Evolutionary conservation across 371 early-diverging fungal species (phyloP).

Genomic region (Lichtheimia hyalospora): DNA sequence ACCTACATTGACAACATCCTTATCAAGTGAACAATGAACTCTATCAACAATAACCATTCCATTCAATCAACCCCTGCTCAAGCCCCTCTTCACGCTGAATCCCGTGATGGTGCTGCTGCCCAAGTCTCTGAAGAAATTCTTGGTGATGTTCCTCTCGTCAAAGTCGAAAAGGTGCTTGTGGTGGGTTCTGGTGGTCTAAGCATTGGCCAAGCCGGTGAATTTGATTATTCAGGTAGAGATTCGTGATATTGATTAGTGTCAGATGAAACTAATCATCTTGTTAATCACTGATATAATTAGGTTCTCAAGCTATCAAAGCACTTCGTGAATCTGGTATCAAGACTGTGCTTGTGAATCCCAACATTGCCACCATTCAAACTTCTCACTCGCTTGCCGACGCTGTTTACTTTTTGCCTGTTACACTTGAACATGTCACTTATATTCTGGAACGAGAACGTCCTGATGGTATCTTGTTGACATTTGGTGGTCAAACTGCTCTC

Average conservation of each 20-base stretch:
- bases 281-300: slow-evolving; percentile 23
- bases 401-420: slow-evolving; percentile 95
- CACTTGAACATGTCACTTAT: slow-evolving; percentile 83
- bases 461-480: slow-evolving; percentile 89
- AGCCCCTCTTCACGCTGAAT: slow-evolving; percentile 3
- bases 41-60: background rate
- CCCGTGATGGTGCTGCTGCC: slow-evolving; percentile 38
- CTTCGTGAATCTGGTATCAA: slow-evolving; percentile 85
- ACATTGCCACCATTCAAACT: slow-evolving; percentile 96
- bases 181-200: slow-evolving; percentile 91
- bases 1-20: slow-evolving; percentile 48
- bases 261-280: background rate
- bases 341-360: slow-evolving; percentile 92
- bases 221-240: slow-evolving; percentile 84
- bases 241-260: background rate
- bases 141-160: slow-evolving; percentile 44
- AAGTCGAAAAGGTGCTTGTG: slow-evolving; percentile 86
- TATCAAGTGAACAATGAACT: slow-evolving; percentile 35
- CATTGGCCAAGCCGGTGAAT: slow-evolving; percentile 98
- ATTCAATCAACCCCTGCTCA: slow-evolving; percentile 8
- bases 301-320: slow-evolving; percentile 94
- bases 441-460: slow-evolving; percentile 89
- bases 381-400: slow-evolving; percentile 87
- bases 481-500: slow-evolving; percentile 95
- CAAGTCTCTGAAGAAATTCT: slow-evolving; percentile 60